These are phyloP conservation scores for Glomus cerebriforme DNA, from an alignment of 192 early-diverging fungal genomes.

Conservation along the genomic window DNA sequence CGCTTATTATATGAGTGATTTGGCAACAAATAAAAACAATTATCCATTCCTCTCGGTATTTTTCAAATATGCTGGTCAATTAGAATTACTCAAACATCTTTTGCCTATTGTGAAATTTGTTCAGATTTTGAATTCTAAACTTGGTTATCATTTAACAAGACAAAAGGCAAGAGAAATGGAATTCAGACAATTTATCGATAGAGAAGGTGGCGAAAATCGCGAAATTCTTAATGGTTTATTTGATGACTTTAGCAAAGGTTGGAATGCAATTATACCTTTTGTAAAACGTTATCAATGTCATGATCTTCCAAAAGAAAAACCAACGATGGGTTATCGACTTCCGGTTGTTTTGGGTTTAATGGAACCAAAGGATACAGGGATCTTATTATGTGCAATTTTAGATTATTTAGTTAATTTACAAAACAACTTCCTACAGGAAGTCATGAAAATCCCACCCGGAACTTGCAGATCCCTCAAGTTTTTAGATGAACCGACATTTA, in stretches of 20 bases:
- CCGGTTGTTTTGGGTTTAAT: neutral
- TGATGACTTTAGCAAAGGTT: neutral
- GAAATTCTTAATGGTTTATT: neutral
- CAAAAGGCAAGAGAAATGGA: neutral
- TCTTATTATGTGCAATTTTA: neutral
- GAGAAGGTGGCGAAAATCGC: neutral
- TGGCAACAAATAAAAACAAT: neutral
- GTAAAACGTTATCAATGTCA: neutral
- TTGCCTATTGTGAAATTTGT: neutral
- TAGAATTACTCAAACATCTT: neutral
- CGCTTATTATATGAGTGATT: slow-evolving; percentile 4
- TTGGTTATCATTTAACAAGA: neutral
- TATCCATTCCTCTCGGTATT: slow-evolving; percentile 7
- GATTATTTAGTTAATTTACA: neutral
- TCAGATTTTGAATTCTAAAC: neutral
- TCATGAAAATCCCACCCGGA: slow-evolving; percentile 1
- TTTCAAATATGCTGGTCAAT: neutral
- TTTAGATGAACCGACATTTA: neutral
- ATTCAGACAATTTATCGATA: neutral
- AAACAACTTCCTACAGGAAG: slow-evolving; percentile 8
- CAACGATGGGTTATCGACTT: neutral
- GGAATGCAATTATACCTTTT: neutral
- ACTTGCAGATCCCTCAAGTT: neutral
- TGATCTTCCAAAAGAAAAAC: neutral
- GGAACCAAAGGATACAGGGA: neutral